Base-by-base conservation (phyloP, 2,329 filamentous ascomycete genomes). In the Coniochaeta ligniaria region DNA sequence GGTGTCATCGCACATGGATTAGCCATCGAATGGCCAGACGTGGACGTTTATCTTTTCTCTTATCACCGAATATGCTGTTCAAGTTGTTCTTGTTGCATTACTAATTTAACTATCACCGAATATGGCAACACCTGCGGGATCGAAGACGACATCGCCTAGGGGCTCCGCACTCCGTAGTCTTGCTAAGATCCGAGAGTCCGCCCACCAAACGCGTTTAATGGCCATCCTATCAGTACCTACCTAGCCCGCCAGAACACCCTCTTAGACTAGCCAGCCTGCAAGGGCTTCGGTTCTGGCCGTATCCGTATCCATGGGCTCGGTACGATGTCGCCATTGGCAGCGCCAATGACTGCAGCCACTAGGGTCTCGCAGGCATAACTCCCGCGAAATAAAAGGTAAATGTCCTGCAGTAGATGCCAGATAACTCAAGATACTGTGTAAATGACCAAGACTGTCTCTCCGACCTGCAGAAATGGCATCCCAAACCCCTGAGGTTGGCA, bases 381-480 rank as follows among this genome's bases (percentile, higher is more conserved):
- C 45, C 45, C 45, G 24, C 16, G 16, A 4, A 28, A 50, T 50
- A 50, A 24, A 50, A 14, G 45, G 45, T 9, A 28, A 17, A 50
- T 12, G n/a, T 50, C 16, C 4, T 28, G 24, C 45, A 28, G 20
- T 7, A 28, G n/a, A 6, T 50, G 45, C 45, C 24, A 28, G 45
- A 14, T 50, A 50, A 28, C 20, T 50, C 22, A 9, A n/a, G 5
- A 50, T 7, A 50, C 45, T n/a, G n/a, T n/a, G n/a, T n/a, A n/a
- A n/a, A 50, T 12, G 45, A 50, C 45, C 7, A 24, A 28, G 36
- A 38, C 6, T 4, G 24, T 22, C 45, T 50, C 45, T 20, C 45
- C 45, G 45, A 50, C 45, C n/a, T 50, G 52, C 52, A 56, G 31
- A 56, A 35, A 56, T 56, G 52, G 26, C 26, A 56, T 56, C 26